Percentiles rank a stretch among this genome's conserved stretches.
Evolutionary conservation across 2,329 filamentous ascomycete species (phyloP).

Genomic region (Ceratocystis harringtonii): DNA sequence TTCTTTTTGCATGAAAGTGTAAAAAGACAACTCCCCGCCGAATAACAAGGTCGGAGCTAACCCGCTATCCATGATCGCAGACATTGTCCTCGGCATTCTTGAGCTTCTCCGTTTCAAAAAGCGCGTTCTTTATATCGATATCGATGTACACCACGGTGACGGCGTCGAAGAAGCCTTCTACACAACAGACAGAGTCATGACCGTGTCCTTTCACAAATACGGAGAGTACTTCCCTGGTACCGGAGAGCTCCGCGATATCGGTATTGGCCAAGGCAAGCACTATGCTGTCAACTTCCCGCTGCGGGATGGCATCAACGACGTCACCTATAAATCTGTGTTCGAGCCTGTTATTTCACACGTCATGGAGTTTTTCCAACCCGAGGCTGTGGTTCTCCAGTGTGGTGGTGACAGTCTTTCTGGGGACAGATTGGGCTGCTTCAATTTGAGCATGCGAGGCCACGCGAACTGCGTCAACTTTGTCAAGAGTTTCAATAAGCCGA

Average conservation of each 20-base stretch:
- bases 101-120: constrained; percentile 82
- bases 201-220: constrained; percentile 90
- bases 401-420: constrained; percentile 90
- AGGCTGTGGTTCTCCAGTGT: constrained; percentile 89
- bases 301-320: constrained; percentile 80
- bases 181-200: constrained; percentile 84
- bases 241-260: constrained; percentile 71
- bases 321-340: constrained; percentile 80
- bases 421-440: constrained; percentile 90
- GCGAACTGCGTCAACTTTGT: constrained; percentile 88
- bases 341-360: constrained; percentile 76
- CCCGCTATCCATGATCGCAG: constrained; percentile 20
- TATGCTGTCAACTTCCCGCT: constrained; percentile 86
- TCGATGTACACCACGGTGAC: constrained; percentile 87
- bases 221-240: constrained; percentile 93
- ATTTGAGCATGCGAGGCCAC: constrained; percentile 90
- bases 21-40: background rate
- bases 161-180: constrained; percentile 90
- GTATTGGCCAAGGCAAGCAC: constrained; percentile 74
- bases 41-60: background rate
- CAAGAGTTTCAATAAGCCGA: constrained; percentile 69
- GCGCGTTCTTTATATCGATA: constrained; percentile 94
- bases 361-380: constrained; percentile 74
- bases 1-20: background rate
- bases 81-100: constrained; percentile 91